Conservation (phyloP, 129 eudicot species). For the Dittrichia graveolens region DNA sequence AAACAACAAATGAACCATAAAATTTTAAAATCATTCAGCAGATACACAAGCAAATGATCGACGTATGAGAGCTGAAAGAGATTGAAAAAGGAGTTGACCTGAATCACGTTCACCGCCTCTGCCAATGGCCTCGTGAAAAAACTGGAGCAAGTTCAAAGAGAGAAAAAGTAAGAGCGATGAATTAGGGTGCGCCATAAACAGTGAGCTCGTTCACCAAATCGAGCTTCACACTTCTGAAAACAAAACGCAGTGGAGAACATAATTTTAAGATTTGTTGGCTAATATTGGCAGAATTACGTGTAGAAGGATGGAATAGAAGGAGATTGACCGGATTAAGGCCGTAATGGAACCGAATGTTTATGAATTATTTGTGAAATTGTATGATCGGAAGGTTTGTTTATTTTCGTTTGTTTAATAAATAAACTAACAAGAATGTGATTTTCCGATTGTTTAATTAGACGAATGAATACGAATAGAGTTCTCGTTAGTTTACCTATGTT, state of each 20-base stretch:
- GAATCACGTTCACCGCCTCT: constrained; percentile 52
- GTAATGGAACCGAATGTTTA: too few species aligned
- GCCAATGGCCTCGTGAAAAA: constrained; percentile 45
- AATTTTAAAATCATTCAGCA: background rate
- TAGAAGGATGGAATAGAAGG: too few species aligned
- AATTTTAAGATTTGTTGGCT: background rate
- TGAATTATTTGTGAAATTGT: too few species aligned
- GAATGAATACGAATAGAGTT: too few species aligned
- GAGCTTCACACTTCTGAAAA: constrained; percentile 25
- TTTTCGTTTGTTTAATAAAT: too few species aligned
- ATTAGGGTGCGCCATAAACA: constrained; percentile 30
- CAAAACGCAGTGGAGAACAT: constrained; percentile 9
- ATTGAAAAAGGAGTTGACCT: constrained; percentile 42
- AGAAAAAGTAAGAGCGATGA: constrained; percentile 46
- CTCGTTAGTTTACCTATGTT: too few species aligned
- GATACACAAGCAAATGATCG: constrained; percentile 16
- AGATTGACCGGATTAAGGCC: too few species aligned
- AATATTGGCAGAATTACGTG: too few species aligned
- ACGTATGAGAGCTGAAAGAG: background rate
- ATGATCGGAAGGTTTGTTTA: too few species aligned
- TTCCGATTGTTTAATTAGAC: too few species aligned
- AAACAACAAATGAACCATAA: background rate
- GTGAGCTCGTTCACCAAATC: constrained; percentile 17
- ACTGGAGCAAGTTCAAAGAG: constrained; percentile 44
- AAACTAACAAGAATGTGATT: too few species aligned